Conservation (phyloP, 331 rosid genomes). For the Rosa hybrid region DNA sequence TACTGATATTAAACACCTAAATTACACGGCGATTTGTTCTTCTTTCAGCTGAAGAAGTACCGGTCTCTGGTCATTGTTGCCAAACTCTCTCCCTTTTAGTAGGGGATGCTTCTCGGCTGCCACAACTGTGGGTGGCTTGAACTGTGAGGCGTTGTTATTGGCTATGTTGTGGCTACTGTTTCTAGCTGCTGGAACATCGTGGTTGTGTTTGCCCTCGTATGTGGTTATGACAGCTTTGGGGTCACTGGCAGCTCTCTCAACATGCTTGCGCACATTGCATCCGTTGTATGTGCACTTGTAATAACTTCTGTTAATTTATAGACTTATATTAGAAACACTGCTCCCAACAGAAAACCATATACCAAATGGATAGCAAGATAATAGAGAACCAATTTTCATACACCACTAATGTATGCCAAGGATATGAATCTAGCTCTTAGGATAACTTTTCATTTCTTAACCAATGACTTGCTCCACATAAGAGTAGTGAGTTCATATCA, state of each 20-base stretch:
- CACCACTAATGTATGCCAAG: neutral
- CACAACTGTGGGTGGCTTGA: slow-evolving; percentile 41
- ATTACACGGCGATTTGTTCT: slow-evolving; percentile 59
- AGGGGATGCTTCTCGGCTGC: slow-evolving; percentile 62
- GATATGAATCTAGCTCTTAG: neutral
- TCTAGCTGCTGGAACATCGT: slow-evolving; percentile 93
- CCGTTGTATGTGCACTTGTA: slow-evolving; percentile 92
- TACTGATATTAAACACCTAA: slow-evolving; percentile 6
- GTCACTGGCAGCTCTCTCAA: slow-evolving; percentile 93
- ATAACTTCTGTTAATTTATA: slow-evolving; percentile 73
- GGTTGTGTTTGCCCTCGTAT: slow-evolving; percentile 92
- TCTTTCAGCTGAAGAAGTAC: slow-evolving; percentile 77
- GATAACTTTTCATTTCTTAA: neutral
- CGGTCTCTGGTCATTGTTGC: slow-evolving; percentile 58
- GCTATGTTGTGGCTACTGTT: slow-evolving; percentile 80
- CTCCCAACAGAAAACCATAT: neutral
- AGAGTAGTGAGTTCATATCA: neutral
- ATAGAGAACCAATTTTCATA: neutral
- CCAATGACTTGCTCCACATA: neutral
- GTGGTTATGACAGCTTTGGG: slow-evolving; percentile 91
- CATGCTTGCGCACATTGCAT: slow-evolving; percentile 96
- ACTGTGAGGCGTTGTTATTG: slow-evolving; percentile 42
- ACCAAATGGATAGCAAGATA: neutral
- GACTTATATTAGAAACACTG: slow-evolving; percentile 12
- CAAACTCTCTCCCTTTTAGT: slow-evolving; percentile 57